Base-by-base conservation (phyloP, 2,329 filamentous ascomycete species). In the Apiospora pterosperma region DNA sequence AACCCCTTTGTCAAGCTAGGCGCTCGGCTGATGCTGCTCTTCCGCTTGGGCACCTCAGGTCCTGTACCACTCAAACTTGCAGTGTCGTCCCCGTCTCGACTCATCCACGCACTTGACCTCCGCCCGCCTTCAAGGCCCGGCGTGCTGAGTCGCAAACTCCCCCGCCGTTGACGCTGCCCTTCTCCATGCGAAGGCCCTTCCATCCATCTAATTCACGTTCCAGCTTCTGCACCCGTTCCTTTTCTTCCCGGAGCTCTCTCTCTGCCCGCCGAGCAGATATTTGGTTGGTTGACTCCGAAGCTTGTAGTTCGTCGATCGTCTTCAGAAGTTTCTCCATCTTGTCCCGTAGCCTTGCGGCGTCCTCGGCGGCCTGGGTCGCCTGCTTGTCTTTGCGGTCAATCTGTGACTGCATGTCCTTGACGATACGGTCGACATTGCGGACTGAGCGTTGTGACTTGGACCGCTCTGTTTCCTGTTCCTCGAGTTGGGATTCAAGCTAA, bases 371-470 rank as follows among this genome's bases (percentile, higher is more conserved):
- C 74, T 96, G 90, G 5, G 83, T 75, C 72, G 94, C 93, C 71
- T 92, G 88, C 80, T 97, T 97, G 69, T 98, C 95, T 71, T 93
- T 92, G 71, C 96, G 92, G 59, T 97, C 93, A 69, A 99, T 91
- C 77, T 98, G 95, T 28, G 88, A 85, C 78, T 97, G 92, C 28
- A 98, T 86, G 77, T 98, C 96, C 78, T 96, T 96, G 73, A 98
- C 93, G 1, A 90, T 92, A 67, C 95, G 93, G 80, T 98, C 96
- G 31, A 97, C 90, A 75, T 96, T 97, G 72, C 96, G 93, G 25
- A 93, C 90, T 61, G 91, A 94, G 64, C 95, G 92, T 72, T 94
- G 92, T 67, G 94, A 93, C 71, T 92, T 90, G 70, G 86, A 90
- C 66, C 91, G 90, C 70, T 91, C 89, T 48, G 85, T 88, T 76